Base-by-base conservation (phyloP, 257 asterid genomes). In the Solanum ossicruentum region DNA sequence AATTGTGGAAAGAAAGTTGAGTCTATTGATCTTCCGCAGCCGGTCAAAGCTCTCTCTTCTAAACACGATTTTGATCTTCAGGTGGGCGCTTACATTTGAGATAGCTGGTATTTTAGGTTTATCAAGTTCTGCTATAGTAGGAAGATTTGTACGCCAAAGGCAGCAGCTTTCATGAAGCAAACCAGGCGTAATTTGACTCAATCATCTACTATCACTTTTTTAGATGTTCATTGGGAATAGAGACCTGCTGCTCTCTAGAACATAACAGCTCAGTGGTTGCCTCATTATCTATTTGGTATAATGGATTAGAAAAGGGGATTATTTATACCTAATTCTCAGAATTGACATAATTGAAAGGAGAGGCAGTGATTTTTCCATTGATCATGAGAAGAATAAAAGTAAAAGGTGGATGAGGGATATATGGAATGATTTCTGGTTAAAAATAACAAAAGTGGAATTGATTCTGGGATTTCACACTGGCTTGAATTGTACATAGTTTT, bases 11-110 rank as follows among this genome's bases (percentile, higher is more conserved):
- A 78, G 86, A 61, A 93, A 51, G 93, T 95, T 85, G 93, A 87
- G 71, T 61, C 90, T 41, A 32, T 92, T 84, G 17, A 86, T 51
- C 87, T 96, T 65, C 91, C 94, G 0, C 92, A 90, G 71, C 91
- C 89, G 63, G 93, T 94, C 65, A 87, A 87, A 78, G 84, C 92
- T 60, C 93, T 95, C n/a, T 91, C 98, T 80, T 84, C 90, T 8
- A 84, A 91, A 32, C 92, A 95, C 87, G 91, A 88, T 67, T 96
- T 96, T 90, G 99, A 96, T 89, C 93, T 96, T 63, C 98, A 93
- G 98, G 99, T 94, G 83, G 65, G 41, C 81, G 20, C 21, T 78
- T 26, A 51, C 26, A 52, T 78, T 63, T 78, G 51, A 18, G 43
- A 78, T 15, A 78, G 63, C 82, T 78, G 15, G 47, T 78, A 26